Conservation (phyloP, 495 filamentous ascomycete species). For the Aspergillus ostianus region DNA sequence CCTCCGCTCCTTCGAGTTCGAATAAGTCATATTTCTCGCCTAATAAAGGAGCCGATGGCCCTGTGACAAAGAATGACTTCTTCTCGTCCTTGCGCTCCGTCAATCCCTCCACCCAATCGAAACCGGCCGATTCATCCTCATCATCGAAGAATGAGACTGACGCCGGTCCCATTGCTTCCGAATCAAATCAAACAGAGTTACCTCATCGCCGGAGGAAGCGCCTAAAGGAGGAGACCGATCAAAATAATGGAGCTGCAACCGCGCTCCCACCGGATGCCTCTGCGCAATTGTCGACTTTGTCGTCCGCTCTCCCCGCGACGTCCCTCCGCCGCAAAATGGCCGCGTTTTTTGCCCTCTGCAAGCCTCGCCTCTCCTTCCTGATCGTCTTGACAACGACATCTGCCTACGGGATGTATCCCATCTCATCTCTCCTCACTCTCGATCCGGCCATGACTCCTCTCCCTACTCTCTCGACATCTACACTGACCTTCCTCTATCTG, state of each 20-base stretch:
- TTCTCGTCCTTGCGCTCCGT: slow-evolving; percentile 29
- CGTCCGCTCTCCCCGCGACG: slow-evolving; percentile 61
- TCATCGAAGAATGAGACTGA: slow-evolving; percentile 8
- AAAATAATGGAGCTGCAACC: slow-evolving; percentile 25
- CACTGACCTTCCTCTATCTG: slow-evolving; percentile 88
- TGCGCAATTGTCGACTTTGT: slow-evolving; percentile 69
- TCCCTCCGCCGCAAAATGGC: slow-evolving; percentile 76
- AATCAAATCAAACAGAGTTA: slow-evolving; percentile 33
- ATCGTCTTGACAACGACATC: slow-evolving; percentile 89
- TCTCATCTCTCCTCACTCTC: slow-evolving; percentile 53
- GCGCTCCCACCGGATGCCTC: slow-evolving; percentile 79
- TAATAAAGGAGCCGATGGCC: slow-evolving; percentile 25
- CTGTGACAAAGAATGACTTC: slow-evolving; percentile 23
- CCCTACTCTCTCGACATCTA: slow-evolving; percentile 81
- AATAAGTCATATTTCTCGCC: slow-evolving; percentile 46
- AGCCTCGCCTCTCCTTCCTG: slow-evolving; percentile 89
- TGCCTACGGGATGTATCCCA: slow-evolving; percentile 89
- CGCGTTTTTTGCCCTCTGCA: slow-evolving; percentile 87
- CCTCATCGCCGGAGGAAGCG: slow-evolving; percentile 53
- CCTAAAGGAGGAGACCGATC: slow-evolving; percentile 39
- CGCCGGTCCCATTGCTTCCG: slow-evolving; percentile 20
- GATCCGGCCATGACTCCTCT: slow-evolving; percentile 65
- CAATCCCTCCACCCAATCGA: slow-evolving; percentile 10
- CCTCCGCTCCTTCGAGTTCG: slow-evolving; percentile 25
- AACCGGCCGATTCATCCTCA: slow-evolving; percentile 17